Conservation (phyloP, 306 rosid species). For the Quercus rubra region DNA sequence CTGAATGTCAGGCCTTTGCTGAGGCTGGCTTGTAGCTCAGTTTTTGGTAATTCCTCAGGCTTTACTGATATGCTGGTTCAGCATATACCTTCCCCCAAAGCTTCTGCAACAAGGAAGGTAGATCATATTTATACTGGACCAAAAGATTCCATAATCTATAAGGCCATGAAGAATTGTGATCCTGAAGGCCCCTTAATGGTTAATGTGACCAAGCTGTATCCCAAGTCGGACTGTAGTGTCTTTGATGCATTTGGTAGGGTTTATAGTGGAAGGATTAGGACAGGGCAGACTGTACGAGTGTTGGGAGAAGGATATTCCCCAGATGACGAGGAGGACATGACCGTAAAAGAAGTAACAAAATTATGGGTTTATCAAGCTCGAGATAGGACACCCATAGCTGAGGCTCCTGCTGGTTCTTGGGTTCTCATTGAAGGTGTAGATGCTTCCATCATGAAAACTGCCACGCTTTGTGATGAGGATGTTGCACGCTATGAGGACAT, state of each 20-base stretch:
- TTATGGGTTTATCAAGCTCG: constrained; percentile 98
- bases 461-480: constrained; percentile 75
- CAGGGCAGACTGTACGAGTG: constrained; percentile 92
- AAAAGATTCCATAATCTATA: constrained; percentile 78
- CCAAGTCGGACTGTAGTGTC: constrained; percentile 96
- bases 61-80: constrained; percentile 95
- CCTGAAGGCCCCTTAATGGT: constrained; percentile 89
- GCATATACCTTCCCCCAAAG: constrained; percentile 91
- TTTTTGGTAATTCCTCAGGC: constrained; percentile 85
- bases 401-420: constrained; percentile 98
- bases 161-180: constrained; percentile 87
- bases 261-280: constrained; percentile 87
- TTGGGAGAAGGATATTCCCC: constrained; percentile 99
- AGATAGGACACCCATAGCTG: constrained; percentile 87
- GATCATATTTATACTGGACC: constrained; percentile 90
- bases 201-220: constrained; percentile 87
- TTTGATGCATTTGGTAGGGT: constrained; percentile 99
- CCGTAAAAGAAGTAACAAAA: constrained; percentile 91
- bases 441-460: constrained; percentile 99
- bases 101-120: constrained; percentile 74
- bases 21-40: constrained; percentile 96
- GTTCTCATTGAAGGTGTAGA: constrained; percentile 98
- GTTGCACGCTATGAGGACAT: constrained; percentile 68
- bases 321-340: constrained; percentile 97
- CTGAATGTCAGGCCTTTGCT: constrained; percentile 91